Evolutionary conservation across 257 asterid species (phyloP).

Genomic region (Rubia yunnanensis): DNA sequence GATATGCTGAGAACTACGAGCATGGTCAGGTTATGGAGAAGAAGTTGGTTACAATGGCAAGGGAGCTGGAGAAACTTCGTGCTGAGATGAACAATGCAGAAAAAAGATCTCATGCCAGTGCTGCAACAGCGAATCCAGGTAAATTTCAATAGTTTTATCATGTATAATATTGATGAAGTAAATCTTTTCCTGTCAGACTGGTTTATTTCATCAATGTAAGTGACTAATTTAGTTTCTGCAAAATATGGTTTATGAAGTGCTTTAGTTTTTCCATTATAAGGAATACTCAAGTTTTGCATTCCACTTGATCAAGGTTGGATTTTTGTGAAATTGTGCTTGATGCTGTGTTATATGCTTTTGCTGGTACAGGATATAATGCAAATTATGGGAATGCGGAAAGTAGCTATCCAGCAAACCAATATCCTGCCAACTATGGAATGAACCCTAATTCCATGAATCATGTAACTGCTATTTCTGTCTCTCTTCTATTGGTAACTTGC

Average conservation of each 20-base stretch:
- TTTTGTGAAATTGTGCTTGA: background rate
- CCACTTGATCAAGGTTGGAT: background rate
- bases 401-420: constrained; percentile 51
- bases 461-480: constrained; percentile 29
- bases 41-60: constrained; percentile 68
- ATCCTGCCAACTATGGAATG: constrained; percentile 56
- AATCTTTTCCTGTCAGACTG: background rate
- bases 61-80: constrained; percentile 91
- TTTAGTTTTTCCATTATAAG: background rate
- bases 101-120: constrained; percentile 64
- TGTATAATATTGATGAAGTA: background rate
- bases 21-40: constrained; percentile 88
- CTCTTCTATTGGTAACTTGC: background rate
- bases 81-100: constrained; percentile 92
- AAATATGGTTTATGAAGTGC: background rate
- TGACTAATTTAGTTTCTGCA: background rate
- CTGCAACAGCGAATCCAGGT: constrained; percentile 67
- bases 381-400: constrained; percentile 56
- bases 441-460: constrained; percentile 54
- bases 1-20: constrained; percentile 81
- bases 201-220: background rate
- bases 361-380: constrained; percentile 51
- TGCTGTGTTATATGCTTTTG: constrained; percentile 14
- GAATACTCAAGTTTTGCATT: background rate
- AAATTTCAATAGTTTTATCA: background rate